Evolutionary conservation across 148 eudicot species (phyloP), one percentile per base, ranked within the genome.

Genomic region (Rhododendron simsii): DNA sequence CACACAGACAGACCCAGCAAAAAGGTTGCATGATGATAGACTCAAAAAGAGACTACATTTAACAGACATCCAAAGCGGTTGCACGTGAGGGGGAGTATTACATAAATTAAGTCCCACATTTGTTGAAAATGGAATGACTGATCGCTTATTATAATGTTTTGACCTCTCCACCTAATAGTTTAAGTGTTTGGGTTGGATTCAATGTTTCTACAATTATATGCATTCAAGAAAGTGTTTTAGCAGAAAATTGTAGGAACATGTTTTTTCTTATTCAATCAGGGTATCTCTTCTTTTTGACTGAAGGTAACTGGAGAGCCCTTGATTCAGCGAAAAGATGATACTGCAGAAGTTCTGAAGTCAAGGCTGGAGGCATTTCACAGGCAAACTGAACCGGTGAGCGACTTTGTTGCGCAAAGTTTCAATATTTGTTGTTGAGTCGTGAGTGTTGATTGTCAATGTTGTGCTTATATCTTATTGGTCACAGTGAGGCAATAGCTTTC

Each of bases 311-410:
- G 99, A 69, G 99, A 96, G 86, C 96, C 98, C 87, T 88, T 96
- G 83, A 94, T 95, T 90, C 99, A 96, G 92, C 95, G 98, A 21
- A 95, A 94, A 89, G 99, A 96, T 92, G 99, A 96, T 84, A 96
- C 96, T 67, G 92, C 98, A 84, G 93, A 92, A 73, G 99, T 93
- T 87, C 93, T 96, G 59, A 96, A 93, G 91, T 93, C 98, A 30
- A 92, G 99, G 91, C 94, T 96, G 48, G 98, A 95, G 85, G 90
- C 96, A 45, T 96, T 96, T 86, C 99, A 92, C 73, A 88, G 69
- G 75, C 93, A 92, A 86, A 92, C 92, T 86, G 91, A 95, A 90
- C 99, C 99, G 77, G 99, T 96, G 48, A 89, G 88, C 61, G 81
- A 7, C 20, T 35, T 35, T 41, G 39, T 41, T 35, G 50, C 41